These are phyloP conservation scores for Pachysolen tannophilus DNA, from an alignment of 805 yeast species.

Conservation along the genomic window DNA sequence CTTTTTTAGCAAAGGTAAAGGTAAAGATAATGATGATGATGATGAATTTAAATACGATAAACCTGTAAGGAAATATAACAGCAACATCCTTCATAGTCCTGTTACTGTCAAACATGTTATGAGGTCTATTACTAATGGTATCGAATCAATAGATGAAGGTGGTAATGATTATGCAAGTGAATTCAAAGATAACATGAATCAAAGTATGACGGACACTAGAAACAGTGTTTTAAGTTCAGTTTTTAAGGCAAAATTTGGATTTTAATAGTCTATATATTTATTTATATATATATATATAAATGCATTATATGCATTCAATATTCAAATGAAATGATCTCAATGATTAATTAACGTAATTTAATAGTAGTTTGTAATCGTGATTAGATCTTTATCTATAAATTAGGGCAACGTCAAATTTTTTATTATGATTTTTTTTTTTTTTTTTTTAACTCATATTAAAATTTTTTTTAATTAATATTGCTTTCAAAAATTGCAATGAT, in stretches of 20 bases:
- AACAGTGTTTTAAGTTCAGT: not conserved
- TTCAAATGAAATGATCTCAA: no score
- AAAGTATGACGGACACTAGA: not conserved
- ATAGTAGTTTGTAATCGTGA: no score
- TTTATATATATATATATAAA: no score
- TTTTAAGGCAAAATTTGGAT: not conserved
- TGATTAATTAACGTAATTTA: no score
- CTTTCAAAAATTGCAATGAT: no score
- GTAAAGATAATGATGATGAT: constrained; percentile 4
- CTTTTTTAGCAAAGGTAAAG: not conserved
- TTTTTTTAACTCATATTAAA: no score
- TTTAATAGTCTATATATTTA: no score
- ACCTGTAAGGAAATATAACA: constrained; percentile 30
- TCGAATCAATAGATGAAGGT: not conserved
- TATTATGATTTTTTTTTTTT: no score
- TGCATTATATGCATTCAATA: not conserved
- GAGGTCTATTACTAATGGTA: not conserved
- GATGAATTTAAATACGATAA: constrained; percentile 31
- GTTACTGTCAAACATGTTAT: not conserved
- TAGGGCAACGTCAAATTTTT: no score
- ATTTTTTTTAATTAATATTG: no score
- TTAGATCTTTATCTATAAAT: no score
- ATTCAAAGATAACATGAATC: not conserved
- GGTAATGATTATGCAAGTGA: not conserved
- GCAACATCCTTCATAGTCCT: not conserved